phyloP scores from a whole-genome alignment of 1,284 basidiomycete genomes.

The Kwoniella shivajii region DNA sequence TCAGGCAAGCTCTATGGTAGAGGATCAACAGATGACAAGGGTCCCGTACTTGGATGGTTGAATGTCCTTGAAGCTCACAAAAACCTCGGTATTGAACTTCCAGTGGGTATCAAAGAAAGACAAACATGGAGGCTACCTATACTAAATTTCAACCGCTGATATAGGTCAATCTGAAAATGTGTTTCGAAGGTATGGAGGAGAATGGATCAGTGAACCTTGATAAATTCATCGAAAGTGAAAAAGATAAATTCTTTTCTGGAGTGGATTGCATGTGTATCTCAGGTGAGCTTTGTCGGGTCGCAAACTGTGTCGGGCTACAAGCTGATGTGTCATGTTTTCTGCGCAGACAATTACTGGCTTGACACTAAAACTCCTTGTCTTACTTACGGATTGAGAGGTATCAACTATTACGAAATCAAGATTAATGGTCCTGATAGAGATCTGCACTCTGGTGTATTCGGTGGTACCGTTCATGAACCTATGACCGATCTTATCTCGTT shows the following conservation, averaged over 20 bases:
- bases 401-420: slow-evolving; percentile 84
- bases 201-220: slow-evolving; percentile 91
- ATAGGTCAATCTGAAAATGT: slow-evolving; percentile 81
- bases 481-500: slow-evolving; percentile 66
- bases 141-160: background rate
- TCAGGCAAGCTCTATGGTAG: slow-evolving; percentile 72
- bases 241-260: slow-evolving; percentile 80
- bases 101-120: slow-evolving; percentile 55
- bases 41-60: slow-evolving; percentile 88
- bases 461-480: slow-evolving; percentile 80
- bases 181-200: slow-evolving; percentile 99
- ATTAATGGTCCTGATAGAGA: slow-evolving; percentile 85
- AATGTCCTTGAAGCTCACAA: slow-evolving; percentile 90
- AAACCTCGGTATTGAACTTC: slow-evolving; percentile 71
- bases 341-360: slow-evolving; percentile 58
- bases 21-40: slow-evolving; percentile 91
- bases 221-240: slow-evolving; percentile 81
- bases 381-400: slow-evolving; percentile 68
- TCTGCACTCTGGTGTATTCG: slow-evolving; percentile 89
- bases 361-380: slow-evolving; percentile 56
- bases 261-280: slow-evolving; percentile 93
- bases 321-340: slow-evolving; percentile 8
- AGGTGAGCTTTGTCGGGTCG: slow-evolving; percentile 64
- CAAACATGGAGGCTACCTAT: background rate
- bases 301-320: background rate